Evolutionary conservation across 179 eudicot species (phyloP).

Genomic region (Silene noctiflora): DNA sequence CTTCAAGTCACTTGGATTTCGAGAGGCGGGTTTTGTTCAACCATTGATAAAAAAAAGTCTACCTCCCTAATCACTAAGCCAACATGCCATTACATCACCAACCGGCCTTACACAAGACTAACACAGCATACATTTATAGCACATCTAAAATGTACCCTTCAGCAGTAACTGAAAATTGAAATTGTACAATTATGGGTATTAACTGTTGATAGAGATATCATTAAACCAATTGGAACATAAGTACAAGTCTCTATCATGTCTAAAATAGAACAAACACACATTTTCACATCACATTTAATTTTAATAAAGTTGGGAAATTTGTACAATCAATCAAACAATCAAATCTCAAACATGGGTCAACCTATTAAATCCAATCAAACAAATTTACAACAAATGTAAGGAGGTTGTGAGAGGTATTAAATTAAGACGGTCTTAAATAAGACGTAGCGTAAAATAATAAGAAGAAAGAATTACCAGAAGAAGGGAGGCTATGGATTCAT

Average conservation of each 20-base stretch:
- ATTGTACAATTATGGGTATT: background rate
- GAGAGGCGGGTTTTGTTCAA: background rate
- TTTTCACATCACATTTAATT: background rate
- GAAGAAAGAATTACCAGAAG: conserved; percentile 29
- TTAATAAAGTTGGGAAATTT: background rate
- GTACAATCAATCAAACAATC: background rate
- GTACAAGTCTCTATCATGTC: conserved; percentile 8
- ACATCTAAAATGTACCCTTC: background rate
- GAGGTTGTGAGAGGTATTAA: too few species aligned
- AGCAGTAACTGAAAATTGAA: background rate
- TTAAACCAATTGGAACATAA: background rate
- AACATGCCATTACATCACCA: background rate
- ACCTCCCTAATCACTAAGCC: too few species aligned
- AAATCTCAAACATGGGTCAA: background rate
- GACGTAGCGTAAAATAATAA: background rate
- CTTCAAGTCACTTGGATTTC: background rate
- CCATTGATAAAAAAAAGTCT: background rate
- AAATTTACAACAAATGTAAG: background rate
- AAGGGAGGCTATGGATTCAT: conserved; percentile 42
- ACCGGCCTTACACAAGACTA: too few species aligned
- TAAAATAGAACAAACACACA: background rate
- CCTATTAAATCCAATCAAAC: conserved; percentile 2
- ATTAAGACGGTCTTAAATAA: too few species aligned
- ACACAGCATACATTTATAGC: background rate
- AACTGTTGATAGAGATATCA: background rate